Evolutionary conservation across 192 early-diverging fungal species (phyloP).

Genomic region (Podila epigama): DNA sequence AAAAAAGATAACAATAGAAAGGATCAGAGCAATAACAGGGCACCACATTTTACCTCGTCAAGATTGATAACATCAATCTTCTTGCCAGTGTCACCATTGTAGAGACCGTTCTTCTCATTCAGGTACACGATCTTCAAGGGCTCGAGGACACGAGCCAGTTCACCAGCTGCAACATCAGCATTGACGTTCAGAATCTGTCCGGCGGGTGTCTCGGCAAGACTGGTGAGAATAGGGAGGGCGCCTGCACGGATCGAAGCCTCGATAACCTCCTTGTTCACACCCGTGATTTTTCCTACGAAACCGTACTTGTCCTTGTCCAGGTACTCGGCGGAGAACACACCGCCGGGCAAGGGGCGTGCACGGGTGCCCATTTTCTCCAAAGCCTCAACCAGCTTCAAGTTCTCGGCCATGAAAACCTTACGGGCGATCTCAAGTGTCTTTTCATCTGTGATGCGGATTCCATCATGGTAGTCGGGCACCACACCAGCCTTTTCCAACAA

Average conservation of each 20-base stretch:
- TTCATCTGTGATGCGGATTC: conserved; percentile 96
- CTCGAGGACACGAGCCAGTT: conserved; percentile 94
- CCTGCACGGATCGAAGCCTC: conserved; percentile 94
- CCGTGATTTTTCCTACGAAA: conserved; percentile 89
- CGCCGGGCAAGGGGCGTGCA: conserved; percentile 94
- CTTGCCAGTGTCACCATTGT: conserved; percentile 93
- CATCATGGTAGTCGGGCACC: conserved; percentile 96
- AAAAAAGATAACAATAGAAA: conserved; percentile 5
- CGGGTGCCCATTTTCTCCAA: conserved; percentile 94
- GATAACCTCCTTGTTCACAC: conserved; percentile 92
- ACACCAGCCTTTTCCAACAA: conserved; percentile 91
- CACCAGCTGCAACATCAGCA: conserved; percentile 98
- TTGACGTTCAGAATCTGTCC: conserved; percentile 99
- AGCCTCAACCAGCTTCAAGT: conserved; percentile 97
- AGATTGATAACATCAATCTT: conserved; percentile 97
- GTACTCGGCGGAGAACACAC: conserved; percentile 97
- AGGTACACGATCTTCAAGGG: conserved; percentile 97
- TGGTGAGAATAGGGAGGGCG: conserved; percentile 94
- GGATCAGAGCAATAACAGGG: background rate
- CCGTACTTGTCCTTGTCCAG: conserved; percentile 96
- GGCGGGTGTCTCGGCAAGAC: conserved; percentile 92
- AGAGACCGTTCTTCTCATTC: conserved; percentile 98
- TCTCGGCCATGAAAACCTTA: conserved; percentile 93
- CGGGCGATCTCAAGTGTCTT: conserved; percentile 94
- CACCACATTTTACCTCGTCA: conserved; percentile 77